Conservation (phyloP, 2,329 filamentous ascomycete species). For the Pseudogymnoascus pannorum region DNA sequence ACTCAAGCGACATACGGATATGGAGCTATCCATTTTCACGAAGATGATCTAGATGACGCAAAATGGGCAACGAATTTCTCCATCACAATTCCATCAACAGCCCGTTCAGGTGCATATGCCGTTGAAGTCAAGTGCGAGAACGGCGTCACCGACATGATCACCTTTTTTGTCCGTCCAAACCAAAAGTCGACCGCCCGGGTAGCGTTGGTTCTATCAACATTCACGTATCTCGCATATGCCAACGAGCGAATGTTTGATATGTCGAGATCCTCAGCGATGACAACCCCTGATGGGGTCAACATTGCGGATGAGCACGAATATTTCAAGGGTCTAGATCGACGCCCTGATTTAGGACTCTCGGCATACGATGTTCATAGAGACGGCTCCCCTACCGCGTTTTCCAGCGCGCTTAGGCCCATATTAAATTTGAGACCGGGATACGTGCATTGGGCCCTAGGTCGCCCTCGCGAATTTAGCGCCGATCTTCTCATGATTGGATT, state of each 20-base stretch:
- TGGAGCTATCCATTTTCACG: slow-evolving; percentile 34
- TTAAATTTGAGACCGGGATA: slow-evolving; percentile 33
- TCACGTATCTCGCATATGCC: slow-evolving; percentile 34
- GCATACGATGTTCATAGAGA: slow-evolving; percentile 34
- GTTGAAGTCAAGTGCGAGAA: slow-evolving; percentile 24
- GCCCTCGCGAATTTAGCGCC: slow-evolving; percentile 32
- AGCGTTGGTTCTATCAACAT: slow-evolving; percentile 30
- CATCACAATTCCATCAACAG: slow-evolving; percentile 20
- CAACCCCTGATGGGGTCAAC: slow-evolving; percentile 20
- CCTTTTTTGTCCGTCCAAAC: slow-evolving; percentile 30
- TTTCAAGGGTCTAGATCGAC: slow-evolving; percentile 23
- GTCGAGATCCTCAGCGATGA: slow-evolving; percentile 22
- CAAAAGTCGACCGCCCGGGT: slow-evolving; percentile 16
- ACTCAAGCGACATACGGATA: slow-evolving; percentile 29
- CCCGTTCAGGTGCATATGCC: slow-evolving; percentile 26
- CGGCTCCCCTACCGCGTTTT: slow-evolving; percentile 30
- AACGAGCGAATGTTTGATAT: slow-evolving; percentile 33
- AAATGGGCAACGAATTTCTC: slow-evolving; percentile 29
- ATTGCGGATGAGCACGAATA: slow-evolving; percentile 16
- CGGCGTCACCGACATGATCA: slow-evolving; percentile 23
- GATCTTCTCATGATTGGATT: slow-evolving; percentile 32
- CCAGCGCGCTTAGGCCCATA: slow-evolving; percentile 30
- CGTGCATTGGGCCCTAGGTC: slow-evolving; percentile 29
- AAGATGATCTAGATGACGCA: slow-evolving; percentile 34
- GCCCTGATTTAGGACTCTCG: slow-evolving; percentile 32